Evolutionary conservation across 495 filamentous ascomycete species (phyloP), one percentile per base, ranked within the genome.

Genomic region (Jackrogersella minutella): DNA sequence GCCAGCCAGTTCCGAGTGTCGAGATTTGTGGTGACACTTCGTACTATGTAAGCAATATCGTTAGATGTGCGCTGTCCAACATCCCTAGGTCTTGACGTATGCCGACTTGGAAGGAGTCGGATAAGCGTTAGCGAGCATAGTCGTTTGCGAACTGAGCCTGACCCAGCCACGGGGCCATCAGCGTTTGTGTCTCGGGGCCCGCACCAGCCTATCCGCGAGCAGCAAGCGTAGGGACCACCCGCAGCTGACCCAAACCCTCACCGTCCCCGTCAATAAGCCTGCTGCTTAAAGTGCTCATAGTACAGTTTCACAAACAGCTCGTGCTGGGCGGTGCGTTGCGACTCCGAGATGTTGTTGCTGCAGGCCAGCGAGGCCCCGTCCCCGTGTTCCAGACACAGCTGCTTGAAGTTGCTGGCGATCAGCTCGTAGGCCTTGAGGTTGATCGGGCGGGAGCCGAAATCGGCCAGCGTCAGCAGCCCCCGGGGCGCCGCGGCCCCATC

Each of bases 401-500:
- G 59, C 47, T 69, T 62, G 57, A 68, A 67, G 21, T 49, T 13
- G 24, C 58, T 57, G 14, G 62, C 58, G 56, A 69, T 62, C 17
- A 65, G 28, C 44, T 69, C 69, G 62, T 69, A 72, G 17, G 43
- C 62, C 31, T 52, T 66, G 1, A 66, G 49, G 34, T 74, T 65
- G 26, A 59, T 63, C 7, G 62, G 54, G 3, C 41, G 37, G 9
- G 51, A 55, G 13, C 60, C 41, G 55, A 64, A 57, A 8, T 56
- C 61, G 2, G 66, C 28, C 26, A 36, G 49, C n/a, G 47, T 19
- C 7, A 31, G 28, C 28, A 34, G 13, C 0, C 57, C 39, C 24
- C 41, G n/a, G 17, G 24, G 24, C 10, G 43, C 30, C 31, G 36
- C 37, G 26, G 37, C 28, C n/a, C n/a, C n/a, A n/a, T n/a, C n/a